Base-by-base conservation (phyloP, 2,329 filamentous ascomycete species). In the Xylaria sp. region DNA sequence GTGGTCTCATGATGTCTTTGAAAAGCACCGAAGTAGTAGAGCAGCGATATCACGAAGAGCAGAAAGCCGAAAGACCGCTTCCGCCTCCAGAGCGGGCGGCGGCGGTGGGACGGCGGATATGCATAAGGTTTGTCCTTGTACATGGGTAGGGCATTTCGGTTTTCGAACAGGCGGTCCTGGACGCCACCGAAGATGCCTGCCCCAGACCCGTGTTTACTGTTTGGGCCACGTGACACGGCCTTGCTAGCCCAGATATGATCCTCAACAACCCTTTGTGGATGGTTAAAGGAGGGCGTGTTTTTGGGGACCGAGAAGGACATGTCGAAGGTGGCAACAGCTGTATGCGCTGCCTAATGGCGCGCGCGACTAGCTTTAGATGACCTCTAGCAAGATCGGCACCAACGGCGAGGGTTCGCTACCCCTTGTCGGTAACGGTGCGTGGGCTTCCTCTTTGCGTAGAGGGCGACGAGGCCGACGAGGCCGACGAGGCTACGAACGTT, bases 61-160 rank as follows among this genome's bases (percentile, higher is more conserved):
- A 87, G 80, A 41, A 92, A 72, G 6, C 85, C 81, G 28, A 87
- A 71, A 52, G 87, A 78, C 1, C 91, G 84, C 82, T 91, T 93
- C 76, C 88, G 87, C 79, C 87, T 87, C 83, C 89, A 90, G 74
- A 88, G 81, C 41, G 88, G 85, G 61, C 85, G 85, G 70, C 85
- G 84, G 75, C 88, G 87, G 74, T 87, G 85, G 70, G 88, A 88
- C 41, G 86, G 83, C 52, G 88, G 85, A 76, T 92, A 91, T 60
- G 86, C 87, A 78, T 93, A 96, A n/a, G 96, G 96, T 81, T 99
- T 99, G 83, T 99, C 96, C 82, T 99, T 99, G 84, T 99, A 99
- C 92, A 98, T 94, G 55, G 96, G 96, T 71, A 99, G 84, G 67
- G 89, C 84, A 70, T 82, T 76, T 71, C 80, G 81, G 28, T 82